A percentile compares a stretch with the other conserved stretches of the same genome.
phyloP scores from a whole-genome alignment of 1,284 basidiomycete genomes.

The Takashimella tepidaria region DNA sequence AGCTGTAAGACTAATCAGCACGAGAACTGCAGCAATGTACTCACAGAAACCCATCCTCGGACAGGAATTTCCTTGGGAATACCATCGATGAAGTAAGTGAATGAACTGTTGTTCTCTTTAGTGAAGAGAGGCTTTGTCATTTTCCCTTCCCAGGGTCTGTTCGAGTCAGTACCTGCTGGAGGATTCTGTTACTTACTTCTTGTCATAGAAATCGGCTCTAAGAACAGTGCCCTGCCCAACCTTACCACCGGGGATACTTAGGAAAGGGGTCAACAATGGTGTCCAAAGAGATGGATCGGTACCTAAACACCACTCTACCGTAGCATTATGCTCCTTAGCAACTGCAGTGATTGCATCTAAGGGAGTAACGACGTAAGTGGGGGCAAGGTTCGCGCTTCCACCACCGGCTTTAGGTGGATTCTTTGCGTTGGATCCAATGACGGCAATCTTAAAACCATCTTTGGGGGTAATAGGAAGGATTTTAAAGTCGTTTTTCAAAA shows the following conservation, averaged over 20 bases:
- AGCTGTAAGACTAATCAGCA: conserved; percentile 4
- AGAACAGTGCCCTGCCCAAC: background rate
- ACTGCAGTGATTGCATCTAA: conserved; percentile 58
- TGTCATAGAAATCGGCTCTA: conserved; percentile 17
- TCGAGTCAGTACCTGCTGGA: background rate
- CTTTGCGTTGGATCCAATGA: conserved; percentile 72
- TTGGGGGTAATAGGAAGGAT: conserved; percentile 56
- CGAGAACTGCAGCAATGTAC: background rate
- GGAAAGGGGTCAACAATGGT: conserved; percentile 56
- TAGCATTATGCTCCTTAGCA: conserved; percentile 15
- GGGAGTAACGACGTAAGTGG: conserved; percentile 66
- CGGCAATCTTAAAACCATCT: conserved; percentile 60
- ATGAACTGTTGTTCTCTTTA: conserved; percentile 25
- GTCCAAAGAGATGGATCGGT: conserved; percentile 51
- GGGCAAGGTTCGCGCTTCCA: conserved; percentile 65
- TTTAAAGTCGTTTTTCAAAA: conserved; percentile 63
- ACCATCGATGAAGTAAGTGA: conserved; percentile 29
- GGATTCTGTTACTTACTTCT: conserved; percentile 12
- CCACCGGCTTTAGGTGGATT: conserved; percentile 65
- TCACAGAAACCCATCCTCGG: conserved; percentile 21
- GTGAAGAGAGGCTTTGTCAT: conserved; percentile 15
- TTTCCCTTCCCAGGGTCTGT: conserved; percentile 13
- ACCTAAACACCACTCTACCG: conserved; percentile 21
- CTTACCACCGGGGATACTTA: conserved; percentile 53
- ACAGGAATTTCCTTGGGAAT: conserved; percentile 26